phyloP scores from a whole-genome alignment of 2,329 filamentous ascomycete species.

The Penicillium brasilianum region DNA sequence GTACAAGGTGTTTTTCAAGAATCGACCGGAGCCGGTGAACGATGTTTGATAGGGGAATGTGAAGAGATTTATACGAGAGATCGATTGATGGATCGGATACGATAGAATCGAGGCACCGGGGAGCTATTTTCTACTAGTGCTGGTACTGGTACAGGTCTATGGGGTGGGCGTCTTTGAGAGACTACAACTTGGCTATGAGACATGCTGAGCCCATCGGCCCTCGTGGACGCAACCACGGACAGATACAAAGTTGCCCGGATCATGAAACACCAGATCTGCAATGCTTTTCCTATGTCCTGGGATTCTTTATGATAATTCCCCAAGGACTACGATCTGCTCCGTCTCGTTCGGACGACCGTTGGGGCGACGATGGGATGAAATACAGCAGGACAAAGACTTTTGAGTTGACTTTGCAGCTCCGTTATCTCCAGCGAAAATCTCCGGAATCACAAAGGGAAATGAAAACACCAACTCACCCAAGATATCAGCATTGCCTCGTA shows the following conservation, averaged over 20 bases:
- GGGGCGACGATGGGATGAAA: background rate
- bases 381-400: no score
- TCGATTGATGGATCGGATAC: background rate
- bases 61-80: background rate
- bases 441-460: background rate
- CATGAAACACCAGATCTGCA: background rate
- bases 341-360: background rate
- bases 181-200: background rate
- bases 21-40: constrained; percentile 82
- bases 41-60: constrained; percentile 30
- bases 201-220: background rate
- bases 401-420: background rate
- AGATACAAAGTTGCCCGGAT: background rate
- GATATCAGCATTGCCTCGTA: background rate
- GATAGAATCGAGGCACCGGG: background rate
- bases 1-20: constrained; percentile 84
- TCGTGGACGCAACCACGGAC: background rate
- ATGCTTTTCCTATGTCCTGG: background rate
- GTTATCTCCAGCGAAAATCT: background rate
- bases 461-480: background rate
- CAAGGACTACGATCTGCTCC: background rate
- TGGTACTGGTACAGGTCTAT: background rate
- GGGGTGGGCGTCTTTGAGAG: background rate
- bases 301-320: no score
- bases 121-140: background rate